These are phyloP conservation scores for Coemansia sp. DNA, from an alignment of 192 early-diverging fungal genomes.

Conservation along the genomic window DNA sequence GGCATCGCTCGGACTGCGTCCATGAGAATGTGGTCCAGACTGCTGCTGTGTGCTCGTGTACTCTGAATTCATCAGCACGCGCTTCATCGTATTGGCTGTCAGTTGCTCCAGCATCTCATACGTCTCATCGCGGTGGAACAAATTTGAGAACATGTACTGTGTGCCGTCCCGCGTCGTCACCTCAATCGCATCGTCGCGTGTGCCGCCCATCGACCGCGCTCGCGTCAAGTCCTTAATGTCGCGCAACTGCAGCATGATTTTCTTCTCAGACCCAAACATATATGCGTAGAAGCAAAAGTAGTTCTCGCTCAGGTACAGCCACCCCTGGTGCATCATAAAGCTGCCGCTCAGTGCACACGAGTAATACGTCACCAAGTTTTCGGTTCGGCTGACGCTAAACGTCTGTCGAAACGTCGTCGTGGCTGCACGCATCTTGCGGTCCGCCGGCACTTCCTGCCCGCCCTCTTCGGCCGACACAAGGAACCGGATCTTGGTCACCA, in stretches of 20 bases:
- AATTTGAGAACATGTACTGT: slow-evolving; percentile 87
- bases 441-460: slow-evolving; percentile 67
- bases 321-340: slow-evolving; percentile 87
- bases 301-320: slow-evolving; percentile 95
- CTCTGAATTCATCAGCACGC: slow-evolving; percentile 79
- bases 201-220: slow-evolving; percentile 87
- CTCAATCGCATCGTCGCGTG: slow-evolving; percentile 84
- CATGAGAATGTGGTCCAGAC: neutral
- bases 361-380: slow-evolving; percentile 94
- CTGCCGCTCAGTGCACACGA: slow-evolving; percentile 83
- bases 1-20: slow-evolving; percentile 13
- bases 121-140: slow-evolving; percentile 96
- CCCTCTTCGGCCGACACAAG: slow-evolving; percentile 72
- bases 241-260: slow-evolving; percentile 86
- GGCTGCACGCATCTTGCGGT: slow-evolving; percentile 86
- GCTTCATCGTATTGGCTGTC: slow-evolving; percentile 82
- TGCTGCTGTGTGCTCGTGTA: slow-evolving; percentile 23
- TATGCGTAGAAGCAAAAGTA: slow-evolving; percentile 96
- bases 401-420: slow-evolving; percentile 85
- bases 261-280: slow-evolving; percentile 90
- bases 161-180: slow-evolving; percentile 78
- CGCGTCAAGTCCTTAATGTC: slow-evolving; percentile 86
- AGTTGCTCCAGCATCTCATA: slow-evolving; percentile 94
- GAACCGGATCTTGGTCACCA: slow-evolving; percentile 87
- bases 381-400: slow-evolving; percentile 76